Evolutionary conservation across 2,329 filamentous ascomycete genomes (phyloP), one percentile per base, ranked within the genome.

Genomic region (Colletotrichum gloeosporioides): DNA sequence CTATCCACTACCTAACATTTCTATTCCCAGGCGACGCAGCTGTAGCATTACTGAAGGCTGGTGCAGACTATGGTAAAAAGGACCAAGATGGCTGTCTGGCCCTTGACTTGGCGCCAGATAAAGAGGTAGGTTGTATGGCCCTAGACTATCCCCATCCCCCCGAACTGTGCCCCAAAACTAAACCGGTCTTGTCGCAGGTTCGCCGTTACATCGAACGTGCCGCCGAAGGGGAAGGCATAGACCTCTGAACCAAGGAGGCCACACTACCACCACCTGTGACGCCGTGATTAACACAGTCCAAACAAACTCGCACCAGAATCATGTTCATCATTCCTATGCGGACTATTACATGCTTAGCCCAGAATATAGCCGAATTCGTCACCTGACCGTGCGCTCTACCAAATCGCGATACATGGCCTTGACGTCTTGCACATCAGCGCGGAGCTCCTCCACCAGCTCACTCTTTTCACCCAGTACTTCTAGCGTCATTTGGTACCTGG

Each of bases 391-490:
- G 82, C 93, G 92, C 86, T 98, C 95, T 65, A 98, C 94, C 84
- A 99, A 86, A 83, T 99, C 96, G 79, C 95, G 92, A 87, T 99
- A 99, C 90, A 99, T 98, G 82, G 93, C 94, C 88, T 99, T 99
- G 83, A 99, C 90, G 88, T 99, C 97, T 79, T 93, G 89, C 69
- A 99, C 94, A 88, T 99, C 97, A 15, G 94, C 93, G 84, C 90
- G 92, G 79, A 99, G 87, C 88, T 99, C 97, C 82, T 98, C 96
- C 3, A 98, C 96, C 82, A 94, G 88, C 88, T 99, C 97, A 84
- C 95, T 98, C 91, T 98, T 98, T 90, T 99, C 97, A 2, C 97
- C 97, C 73, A 99, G 87, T 92, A 99, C 93, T 87, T 99, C 96
- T 69, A 99, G 88, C 76, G 95, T 98, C 16, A 96, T 97, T 83